Base-by-base conservation (phyloP, 768 basidiomycete species). In the Russula brevipes region DNA sequence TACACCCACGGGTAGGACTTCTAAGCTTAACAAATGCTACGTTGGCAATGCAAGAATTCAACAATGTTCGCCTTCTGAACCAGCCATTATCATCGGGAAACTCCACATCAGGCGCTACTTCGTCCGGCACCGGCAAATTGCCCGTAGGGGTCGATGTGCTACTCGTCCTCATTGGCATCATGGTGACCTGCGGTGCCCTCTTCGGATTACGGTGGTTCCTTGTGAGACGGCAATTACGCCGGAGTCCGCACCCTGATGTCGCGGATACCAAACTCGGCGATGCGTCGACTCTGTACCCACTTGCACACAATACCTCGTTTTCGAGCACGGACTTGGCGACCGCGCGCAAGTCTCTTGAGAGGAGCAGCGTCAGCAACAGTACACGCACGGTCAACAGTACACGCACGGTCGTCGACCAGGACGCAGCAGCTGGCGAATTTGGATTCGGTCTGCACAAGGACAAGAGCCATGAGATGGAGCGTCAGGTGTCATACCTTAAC, bases 81-180 rank as follows among this genome's bases (percentile, higher is more conserved):
- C 78, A 84, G 61, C 84, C 88, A 0, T 73, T 89, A 38, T 63
- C 68, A 7, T 30, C 66, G 10, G 60, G 55, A 17, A 66, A 61
- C 24, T 58, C 52, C 59, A 50, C 17, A 42, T 59, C 69, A 4
- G 59, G 41, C 14, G 9, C 41, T 39, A 42, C 14, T 24, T 24
- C 65, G n/a, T 66, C 61, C 3, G 70, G 65, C 7, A 70, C 65
- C 4, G 75, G 75, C 24, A 74, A 77, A 63, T 68, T 85, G 5
- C 81, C 79, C 1, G 77, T 88, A 5, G 89, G 87, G 5, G 72
- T 89, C 57, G 79, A 83, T 55, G 81, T 88, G 5, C 77, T 90
- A 30, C 75, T 89, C 39, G 82, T 79, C 3, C 75, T 91, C 10
- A 62, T 81, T 0, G 77, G 81, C 0, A 84, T 89, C 73, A 80